Conservation (phyloP, 148 eudicot genomes). For the Cornus kousa region DNA sequence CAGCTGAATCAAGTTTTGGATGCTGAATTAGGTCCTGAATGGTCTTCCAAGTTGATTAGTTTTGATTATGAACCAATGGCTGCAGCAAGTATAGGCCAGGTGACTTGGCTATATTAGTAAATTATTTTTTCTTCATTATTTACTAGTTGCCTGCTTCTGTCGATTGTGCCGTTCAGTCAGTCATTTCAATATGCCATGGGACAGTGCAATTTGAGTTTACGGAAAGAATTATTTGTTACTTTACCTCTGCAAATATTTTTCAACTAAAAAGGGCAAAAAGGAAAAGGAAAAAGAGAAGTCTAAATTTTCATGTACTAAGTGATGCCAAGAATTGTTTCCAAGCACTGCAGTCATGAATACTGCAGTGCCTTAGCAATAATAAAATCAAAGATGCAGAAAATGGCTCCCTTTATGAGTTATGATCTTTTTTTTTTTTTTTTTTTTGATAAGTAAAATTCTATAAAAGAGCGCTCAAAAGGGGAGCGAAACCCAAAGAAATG, state of each 20-base stretch:
- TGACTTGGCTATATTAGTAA: slow-evolving; percentile 12
- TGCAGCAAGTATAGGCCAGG: slow-evolving; percentile 97
- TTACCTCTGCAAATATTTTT: neutral
- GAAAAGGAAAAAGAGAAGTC: neutral
- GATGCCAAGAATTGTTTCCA: no score
- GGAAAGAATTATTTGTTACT: neutral
- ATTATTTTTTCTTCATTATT: slow-evolving; percentile 2
- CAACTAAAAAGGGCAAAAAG: neutral
- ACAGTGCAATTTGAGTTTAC: neutral
- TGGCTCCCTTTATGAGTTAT: neutral
- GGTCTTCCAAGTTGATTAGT: slow-evolving; percentile 79
- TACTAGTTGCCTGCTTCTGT: neutral
- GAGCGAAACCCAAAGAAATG: no score
- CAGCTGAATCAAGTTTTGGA: slow-evolving; percentile 92
- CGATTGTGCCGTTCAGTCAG: neutral
- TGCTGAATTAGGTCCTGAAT: slow-evolving; percentile 78
- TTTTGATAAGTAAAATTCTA: no score
- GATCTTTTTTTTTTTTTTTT: no score
- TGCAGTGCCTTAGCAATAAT: neutral
- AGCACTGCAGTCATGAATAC: neutral
- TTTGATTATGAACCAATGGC: slow-evolving; percentile 95
- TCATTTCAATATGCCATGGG: neutral
- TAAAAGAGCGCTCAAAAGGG: no score
- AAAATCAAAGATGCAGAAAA: neutral
- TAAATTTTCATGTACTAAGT: neutral